These are phyloP conservation scores for Marchantia paleacea DNA, from an alignment of 225 moss, liverwort and hornwort species.

Conservation along the genomic window DNA sequence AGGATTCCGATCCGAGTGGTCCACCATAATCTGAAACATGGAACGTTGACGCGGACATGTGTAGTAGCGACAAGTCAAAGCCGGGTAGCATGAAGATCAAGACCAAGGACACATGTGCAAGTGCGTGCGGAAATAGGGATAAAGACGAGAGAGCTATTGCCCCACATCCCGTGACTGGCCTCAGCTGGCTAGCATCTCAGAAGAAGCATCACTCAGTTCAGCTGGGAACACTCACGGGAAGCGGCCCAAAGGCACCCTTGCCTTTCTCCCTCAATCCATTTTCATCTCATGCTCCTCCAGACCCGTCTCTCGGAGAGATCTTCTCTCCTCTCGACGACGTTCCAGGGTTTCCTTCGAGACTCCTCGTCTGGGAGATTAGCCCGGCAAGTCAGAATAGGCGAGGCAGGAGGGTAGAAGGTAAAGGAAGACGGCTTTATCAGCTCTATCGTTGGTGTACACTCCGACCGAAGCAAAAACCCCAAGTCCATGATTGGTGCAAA, in stretches of 20 bases:
- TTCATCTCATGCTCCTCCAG: background rate
- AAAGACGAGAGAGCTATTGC: constrained; percentile 26
- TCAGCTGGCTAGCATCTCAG: constrained; percentile 10
- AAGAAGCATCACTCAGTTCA: background rate
- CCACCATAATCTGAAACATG: too few species aligned
- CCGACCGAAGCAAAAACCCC: background rate
- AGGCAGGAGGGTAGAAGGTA: background rate
- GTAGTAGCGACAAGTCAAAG: too few species aligned
- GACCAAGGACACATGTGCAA: too few species aligned
- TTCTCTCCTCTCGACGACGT: background rate
- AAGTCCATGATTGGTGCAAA: constrained; percentile 3
- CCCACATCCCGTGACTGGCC: constrained; percentile 30
- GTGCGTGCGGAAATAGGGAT: background rate
- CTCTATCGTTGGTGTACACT: background rate
- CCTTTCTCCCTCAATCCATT: constrained; percentile 21
- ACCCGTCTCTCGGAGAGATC: background rate
- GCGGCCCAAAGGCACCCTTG: constrained; percentile 21
- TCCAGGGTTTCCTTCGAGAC: background rate
- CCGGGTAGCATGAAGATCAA: too few species aligned
- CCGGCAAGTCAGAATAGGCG: background rate
- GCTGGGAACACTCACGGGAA: constrained; percentile 35
- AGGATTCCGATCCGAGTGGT: too few species aligned
- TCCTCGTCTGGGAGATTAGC: background rate
- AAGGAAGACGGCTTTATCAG: background rate
- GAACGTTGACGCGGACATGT: too few species aligned